Base-by-base conservation (phyloP, 78 protist species). In the Polysphondylium violaceum region DNA sequence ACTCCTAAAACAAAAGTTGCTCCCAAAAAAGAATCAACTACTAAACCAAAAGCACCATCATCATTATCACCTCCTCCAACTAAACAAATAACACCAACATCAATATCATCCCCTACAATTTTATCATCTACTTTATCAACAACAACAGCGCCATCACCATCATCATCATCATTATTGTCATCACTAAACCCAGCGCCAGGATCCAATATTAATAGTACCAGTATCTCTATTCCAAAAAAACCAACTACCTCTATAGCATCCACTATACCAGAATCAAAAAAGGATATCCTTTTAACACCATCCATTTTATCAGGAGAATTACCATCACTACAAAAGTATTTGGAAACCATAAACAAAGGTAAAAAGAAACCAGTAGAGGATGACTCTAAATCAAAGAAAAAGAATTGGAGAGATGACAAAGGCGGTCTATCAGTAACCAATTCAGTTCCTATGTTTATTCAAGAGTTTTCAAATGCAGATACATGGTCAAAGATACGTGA, bases 371-470 rank as follows among this genome's bases (percentile, higher is more conserved):
- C 14, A 11, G 19, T 76, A 38, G 7, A 33, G 35, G 35, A 29
- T 61, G 71, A 61, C 11, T n/a, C 71, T 5, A 29, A 21, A 19
- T 7, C 11, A 14, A 47, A 47, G 11, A 61, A 61, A 35, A 69
- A 83, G 44, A 67, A 69, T 16, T 83, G 91, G 91, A 67, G 44
- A 25, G 91, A 83, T 58, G 91, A 83, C 14, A 83, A 83, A 29
- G 79, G 79, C 33, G 77, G 81, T 9, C 35, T 72, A 9, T 58
- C 79, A 21, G 79, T 69, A 25, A 73, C 59, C 31, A 67, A 83
- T 44, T 55, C 74, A 69, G 91, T 83, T 23, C 79, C 77, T 27
- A 1, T 58, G 12, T 83, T 83, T 43, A 51, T 83, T n/a, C 71
- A 69, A 69, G 91, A 83, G 47, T 69, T 83, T 71, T 43, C 50